phyloP scores from a whole-genome alignment of 805 yeast species.

The Teunomyces atbi region DNA sequence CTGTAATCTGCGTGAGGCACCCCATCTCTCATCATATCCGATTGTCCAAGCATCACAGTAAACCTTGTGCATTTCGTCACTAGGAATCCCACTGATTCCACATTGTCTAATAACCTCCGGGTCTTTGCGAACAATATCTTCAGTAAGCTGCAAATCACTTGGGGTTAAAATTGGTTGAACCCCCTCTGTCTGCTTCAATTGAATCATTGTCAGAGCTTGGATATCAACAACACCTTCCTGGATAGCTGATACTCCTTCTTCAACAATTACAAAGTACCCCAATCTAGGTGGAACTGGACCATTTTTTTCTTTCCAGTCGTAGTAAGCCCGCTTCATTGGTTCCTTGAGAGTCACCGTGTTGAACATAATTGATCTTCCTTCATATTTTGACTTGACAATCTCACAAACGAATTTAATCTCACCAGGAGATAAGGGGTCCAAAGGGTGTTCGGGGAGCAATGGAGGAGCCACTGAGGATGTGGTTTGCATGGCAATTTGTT shows the following conservation, averaged over 20 bases:
- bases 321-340: conserved; percentile 62
- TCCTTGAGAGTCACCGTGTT: conserved; percentile 71
- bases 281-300: conserved; percentile 67
- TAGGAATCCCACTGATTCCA: conserved; percentile 65
- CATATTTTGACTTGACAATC: conserved; percentile 48
- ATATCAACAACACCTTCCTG: conserved; percentile 71
- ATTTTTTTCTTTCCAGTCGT: conserved; percentile 61
- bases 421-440: conserved; percentile 65
- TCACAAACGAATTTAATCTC: conserved; percentile 62
- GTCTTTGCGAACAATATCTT: conserved; percentile 64
- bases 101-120: conserved; percentile 73
- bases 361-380: conserved; percentile 49
- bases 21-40: conserved; percentile 77
- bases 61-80: conserved; percentile 55
- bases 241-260: conserved; percentile 57
- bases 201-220: conserved; percentile 44
- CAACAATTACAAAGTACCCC: conserved; percentile 64
- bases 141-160: conserved; percentile 62
- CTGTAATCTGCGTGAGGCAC: conserved; percentile 69
- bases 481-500: conserved; percentile 61
- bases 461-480: conserved; percentile 55
- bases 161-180: conserved; percentile 76
- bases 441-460: conserved; percentile 58
- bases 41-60: conserved; percentile 71
- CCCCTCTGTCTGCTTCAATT: conserved; percentile 50